Base-by-base conservation (phyloP, 2,329 filamentous ascomycete species). In the Scedosporium minutisporum region DNA sequence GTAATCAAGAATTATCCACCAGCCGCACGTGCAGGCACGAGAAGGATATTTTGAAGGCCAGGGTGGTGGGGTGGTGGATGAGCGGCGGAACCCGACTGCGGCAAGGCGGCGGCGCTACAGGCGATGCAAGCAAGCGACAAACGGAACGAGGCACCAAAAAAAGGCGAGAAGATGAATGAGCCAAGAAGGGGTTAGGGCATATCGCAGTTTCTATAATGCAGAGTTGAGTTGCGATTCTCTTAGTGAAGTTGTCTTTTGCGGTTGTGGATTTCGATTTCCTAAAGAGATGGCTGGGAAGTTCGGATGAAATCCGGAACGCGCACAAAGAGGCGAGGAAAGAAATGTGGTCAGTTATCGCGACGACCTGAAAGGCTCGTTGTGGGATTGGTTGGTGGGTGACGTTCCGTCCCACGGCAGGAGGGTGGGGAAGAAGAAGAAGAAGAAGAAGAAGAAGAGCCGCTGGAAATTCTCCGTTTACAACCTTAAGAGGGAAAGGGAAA, bases 311-410 rank as follows among this genome's bases (percentile, higher is more conserved):
- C 51, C 51, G 51, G 51, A 55, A 55, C 51, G 51, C 51, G 51
- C 51, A 23, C 23, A 27, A 23, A 18, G 51, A 55, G 23, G 23
- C 21, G 51, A 55, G 51, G 18, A 14, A 55, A 55, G 18, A 55
- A 55, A 55, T 55, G 51, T 55, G 51, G 51, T 55, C 51, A 55
- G 51, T 55, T 55, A 55, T 55, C 51, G 51, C 51, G 51, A 55
- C 23, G 3, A 38, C 33, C 33, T 25, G 51, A 14, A 55, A 27
- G 27, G 27, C 16, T 16, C 21, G 58, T 60, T 12, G 58, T 29
- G 10, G 41, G 42, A 25, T 42, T 51, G 44, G 51, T 55, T 51
- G 44, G 51, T 55, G 60, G 60, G 51, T 62, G 60, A 62, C 60
- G 60, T 62, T 62, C 60, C 60, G 51, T 58, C 42, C 53, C 60